A percentile compares a stretch with the other conserved stretches of the same genome.
Conservation (phyloP, 139 green algal genomes). For the Coelastrella sp. region DNA sequence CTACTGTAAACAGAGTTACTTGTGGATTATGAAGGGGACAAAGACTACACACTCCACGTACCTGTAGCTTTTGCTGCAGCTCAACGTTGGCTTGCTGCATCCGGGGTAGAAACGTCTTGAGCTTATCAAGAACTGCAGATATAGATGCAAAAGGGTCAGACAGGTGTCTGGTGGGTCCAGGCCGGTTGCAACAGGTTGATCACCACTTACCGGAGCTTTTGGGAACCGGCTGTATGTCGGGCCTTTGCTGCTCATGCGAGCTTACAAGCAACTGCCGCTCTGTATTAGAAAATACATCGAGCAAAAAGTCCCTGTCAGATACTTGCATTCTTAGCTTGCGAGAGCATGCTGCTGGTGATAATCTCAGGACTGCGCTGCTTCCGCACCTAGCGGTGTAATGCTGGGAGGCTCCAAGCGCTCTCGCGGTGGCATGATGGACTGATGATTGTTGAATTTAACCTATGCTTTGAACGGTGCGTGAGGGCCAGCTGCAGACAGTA, state of each 20-base stretch:
- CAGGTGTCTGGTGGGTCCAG: too few species aligned
- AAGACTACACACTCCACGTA: too few species aligned
- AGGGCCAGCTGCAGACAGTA: background rate
- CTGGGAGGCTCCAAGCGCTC: conserved; percentile 19
- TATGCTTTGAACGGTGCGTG: too few species aligned
- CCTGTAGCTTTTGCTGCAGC: conserved; percentile 57
- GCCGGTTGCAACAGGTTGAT: too few species aligned
- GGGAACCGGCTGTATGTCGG: conserved; percentile 23
- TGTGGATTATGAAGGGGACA: too few species aligned
- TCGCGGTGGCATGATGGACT: background rate
- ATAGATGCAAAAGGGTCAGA: too few species aligned
- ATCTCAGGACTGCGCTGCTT: background rate
- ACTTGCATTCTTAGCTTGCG: background rate
- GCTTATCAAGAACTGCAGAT: conserved; percentile 52
- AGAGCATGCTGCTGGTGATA: background rate
- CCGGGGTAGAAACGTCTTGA: conserved; percentile 55
- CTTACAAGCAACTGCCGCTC: conserved; percentile 25
- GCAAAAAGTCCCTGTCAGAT: background rate
- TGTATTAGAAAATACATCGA: too few species aligned
- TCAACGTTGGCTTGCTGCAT: conserved; percentile 58
- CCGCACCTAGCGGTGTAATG: conserved; percentile 20
- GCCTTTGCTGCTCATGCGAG: background rate
- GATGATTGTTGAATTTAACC: too few species aligned
- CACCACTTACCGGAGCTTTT: conserved; percentile 35
- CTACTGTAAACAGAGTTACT: too few species aligned